Conservation (phyloP, 1,284 basidiomycete genomes). For the Leccinum pallidistipes region DNA sequence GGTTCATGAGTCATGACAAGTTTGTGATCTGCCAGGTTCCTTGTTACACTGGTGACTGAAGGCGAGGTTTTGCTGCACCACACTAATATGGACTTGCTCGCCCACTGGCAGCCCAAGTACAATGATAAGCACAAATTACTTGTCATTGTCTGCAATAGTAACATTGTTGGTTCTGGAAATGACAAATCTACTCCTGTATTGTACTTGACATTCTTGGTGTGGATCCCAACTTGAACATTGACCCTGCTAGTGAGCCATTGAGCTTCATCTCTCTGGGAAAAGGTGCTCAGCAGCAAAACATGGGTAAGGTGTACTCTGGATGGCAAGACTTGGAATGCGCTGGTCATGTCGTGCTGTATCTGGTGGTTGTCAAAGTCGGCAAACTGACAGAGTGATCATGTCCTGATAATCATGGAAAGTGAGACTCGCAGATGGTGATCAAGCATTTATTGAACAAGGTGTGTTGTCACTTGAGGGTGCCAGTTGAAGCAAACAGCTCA, state of each 20-base stretch:
- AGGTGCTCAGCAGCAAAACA: constrained; percentile 95
- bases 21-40: not conserved
- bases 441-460: constrained; percentile 99
- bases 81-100: constrained; percentile 75
- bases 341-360: constrained; percentile 95
- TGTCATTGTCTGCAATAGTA: constrained; percentile 96
- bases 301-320: constrained; percentile 98
- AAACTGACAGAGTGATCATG: constrained; percentile 92
- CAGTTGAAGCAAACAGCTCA: not conserved
- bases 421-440: constrained; percentile 93
- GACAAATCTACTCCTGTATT: constrained; percentile 88
- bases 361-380: constrained; percentile 94
- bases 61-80: constrained; percentile 49
- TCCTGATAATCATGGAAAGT: constrained; percentile 95
- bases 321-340: constrained; percentile 78
- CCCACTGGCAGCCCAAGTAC: constrained; percentile 31
- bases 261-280: constrained; percentile 94
- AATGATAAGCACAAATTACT: constrained; percentile 68
- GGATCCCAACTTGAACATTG: constrained; percentile 73
- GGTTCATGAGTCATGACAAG: not conserved
- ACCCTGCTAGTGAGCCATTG: constrained; percentile 81
- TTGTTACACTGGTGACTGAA: not conserved
- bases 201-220: constrained; percentile 96
- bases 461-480: constrained; percentile 11
- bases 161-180: constrained; percentile 97